Percentiles rank a stretch among this genome's conserved stretches.
phyloP scores from a whole-genome alignment of 768 basidiomycete species.

The Mycena belliarum region DNA sequence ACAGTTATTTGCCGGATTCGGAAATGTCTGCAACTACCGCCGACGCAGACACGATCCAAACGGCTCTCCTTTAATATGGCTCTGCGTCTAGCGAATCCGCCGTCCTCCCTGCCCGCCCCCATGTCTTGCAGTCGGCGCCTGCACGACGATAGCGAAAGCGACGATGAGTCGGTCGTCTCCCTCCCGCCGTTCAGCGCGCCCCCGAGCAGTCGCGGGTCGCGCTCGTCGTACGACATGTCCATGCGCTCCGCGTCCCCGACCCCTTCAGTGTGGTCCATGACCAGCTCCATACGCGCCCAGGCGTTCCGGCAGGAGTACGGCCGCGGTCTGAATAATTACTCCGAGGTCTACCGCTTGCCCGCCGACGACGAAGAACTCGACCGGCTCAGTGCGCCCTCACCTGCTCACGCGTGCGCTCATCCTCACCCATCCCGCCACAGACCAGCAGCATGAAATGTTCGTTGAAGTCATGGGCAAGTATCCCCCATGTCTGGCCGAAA shows the following conservation, averaged over 20 bases:
- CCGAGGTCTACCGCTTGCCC: slow-evolving; percentile 75
- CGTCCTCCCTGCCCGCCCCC: neutral
- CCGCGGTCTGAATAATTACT: slow-evolving; percentile 72
- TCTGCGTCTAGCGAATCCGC: neutral
- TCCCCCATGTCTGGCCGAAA: slow-evolving; percentile 53
- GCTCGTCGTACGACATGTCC: slow-evolving; percentile 59
- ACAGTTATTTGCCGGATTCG: neutral
- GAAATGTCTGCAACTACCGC: slow-evolving; percentile 6
- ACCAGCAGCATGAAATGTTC: slow-evolving; percentile 69
- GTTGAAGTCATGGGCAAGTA: slow-evolving; percentile 68
- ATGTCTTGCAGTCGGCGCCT: slow-evolving; percentile 14
- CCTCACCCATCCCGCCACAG: slow-evolving; percentile 35
- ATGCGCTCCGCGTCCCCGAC: slow-evolving; percentile 67
- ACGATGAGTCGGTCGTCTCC: slow-evolving; percentile 45
- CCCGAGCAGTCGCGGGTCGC: slow-evolving; percentile 45
- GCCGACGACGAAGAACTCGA: slow-evolving; percentile 78
- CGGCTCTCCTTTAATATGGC: slow-evolving; percentile 13
- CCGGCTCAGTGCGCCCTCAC: slow-evolving; percentile 54
- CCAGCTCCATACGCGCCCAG: slow-evolving; percentile 59
- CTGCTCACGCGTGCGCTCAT: neutral
- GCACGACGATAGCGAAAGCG: slow-evolving; percentile 40
- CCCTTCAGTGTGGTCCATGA: slow-evolving; percentile 70
- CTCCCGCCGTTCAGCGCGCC: slow-evolving; percentile 38
- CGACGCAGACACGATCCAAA: slow-evolving; percentile 12
- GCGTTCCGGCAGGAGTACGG: slow-evolving; percentile 70